A percentile compares a stretch with the other conserved stretches of the same genome.
Evolutionary conservation across 495 filamentous ascomycete genomes (phyloP).

Genomic region (Rhypophila decipiens): DNA sequence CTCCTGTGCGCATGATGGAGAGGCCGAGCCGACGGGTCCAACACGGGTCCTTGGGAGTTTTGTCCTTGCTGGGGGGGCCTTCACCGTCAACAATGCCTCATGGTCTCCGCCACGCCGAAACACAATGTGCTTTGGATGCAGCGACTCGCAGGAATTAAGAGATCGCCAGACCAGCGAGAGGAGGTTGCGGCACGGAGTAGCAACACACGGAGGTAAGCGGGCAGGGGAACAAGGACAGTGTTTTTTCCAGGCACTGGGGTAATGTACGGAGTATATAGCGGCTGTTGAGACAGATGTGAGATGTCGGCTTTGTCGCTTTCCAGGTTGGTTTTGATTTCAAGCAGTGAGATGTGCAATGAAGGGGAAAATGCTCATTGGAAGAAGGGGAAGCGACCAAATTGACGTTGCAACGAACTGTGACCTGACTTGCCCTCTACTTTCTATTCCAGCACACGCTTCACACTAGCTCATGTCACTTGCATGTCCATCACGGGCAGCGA

Average conservation of each 20-base stretch:
- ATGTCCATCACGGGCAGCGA: neutral
- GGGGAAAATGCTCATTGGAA: no score
- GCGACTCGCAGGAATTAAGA: slow-evolving; percentile 1
- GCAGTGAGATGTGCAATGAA: no score
- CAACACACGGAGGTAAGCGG: slow-evolving; percentile 18
- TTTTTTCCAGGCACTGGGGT: no score
- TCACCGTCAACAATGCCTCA: slow-evolving; percentile 28
- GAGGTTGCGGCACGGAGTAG: slow-evolving; percentile 23
- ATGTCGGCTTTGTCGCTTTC: no score
- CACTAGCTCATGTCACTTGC: no score
- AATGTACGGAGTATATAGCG: slow-evolving; percentile 51
- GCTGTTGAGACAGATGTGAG: slow-evolving; percentile 44
- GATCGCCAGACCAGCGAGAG: slow-evolving; percentile 18
- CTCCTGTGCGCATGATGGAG: slow-evolving; percentile 27
- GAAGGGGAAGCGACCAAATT: no score
- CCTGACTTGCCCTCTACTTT: neutral
- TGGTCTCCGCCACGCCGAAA: slow-evolving; percentile 39
- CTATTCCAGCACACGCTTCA: no score
- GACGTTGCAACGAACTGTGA: no score
- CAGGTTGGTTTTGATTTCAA: no score
- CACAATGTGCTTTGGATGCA: slow-evolving; percentile 38
- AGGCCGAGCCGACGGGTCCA: slow-evolving; percentile 9
- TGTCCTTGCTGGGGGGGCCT: no score
- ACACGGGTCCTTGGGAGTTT: slow-evolving; percentile 8
- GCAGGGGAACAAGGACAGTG: no score